Base-by-base conservation (phyloP, 2,329 filamentous ascomycete genomes). In the Exutisphaerella laricina region DNA sequence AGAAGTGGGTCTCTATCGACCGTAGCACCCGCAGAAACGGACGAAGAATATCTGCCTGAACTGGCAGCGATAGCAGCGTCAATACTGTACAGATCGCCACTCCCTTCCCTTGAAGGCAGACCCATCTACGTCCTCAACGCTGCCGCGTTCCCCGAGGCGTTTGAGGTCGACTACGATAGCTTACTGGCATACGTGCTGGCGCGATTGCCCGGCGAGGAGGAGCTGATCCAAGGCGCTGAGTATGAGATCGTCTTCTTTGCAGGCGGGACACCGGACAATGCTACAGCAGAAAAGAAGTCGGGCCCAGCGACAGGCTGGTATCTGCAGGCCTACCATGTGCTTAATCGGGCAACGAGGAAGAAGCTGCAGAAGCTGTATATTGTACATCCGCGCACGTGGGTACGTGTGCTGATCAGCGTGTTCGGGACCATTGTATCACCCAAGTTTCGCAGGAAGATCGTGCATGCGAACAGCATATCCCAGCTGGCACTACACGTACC, bases 201-300 rank as follows among this genome's bases (percentile, higher is more conserved):
- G 3, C 65, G 74, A 41, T 60, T 78, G 20, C 75, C 75, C 2
- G 70, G 70, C 16, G 74, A 78, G 49, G 74, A 78, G 34, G 74
- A 77, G 48, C 58, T 78, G 44, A 63, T 75, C 21, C 67, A 66
- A 35, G 74, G 73, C 2, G 69, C 67, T 14, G 72, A 75, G 43
- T 78, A 78, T 51, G 74, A 77, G 54, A 68, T 78, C 33, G 64
- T 78, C 42, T 76, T 78, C 61, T 77, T 78, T 53, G 74, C 74
- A 4, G 74, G 74, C n/a, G 73, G 72, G 7, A 68, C 67, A 26
- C 66, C 66, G 34, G 70, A 68, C 35, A 66, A 64, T 34, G 64
- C 62, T 10, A 70, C 67, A 7, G 58, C 46, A 17, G 56, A 62
- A 30, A 74, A 69, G 59, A 75, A 71, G 58, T 65, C 65, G 38